Evolutionary conservation across 2,329 filamentous ascomycete species (phyloP).

Genomic region (Dendryphion nanum): DNA sequence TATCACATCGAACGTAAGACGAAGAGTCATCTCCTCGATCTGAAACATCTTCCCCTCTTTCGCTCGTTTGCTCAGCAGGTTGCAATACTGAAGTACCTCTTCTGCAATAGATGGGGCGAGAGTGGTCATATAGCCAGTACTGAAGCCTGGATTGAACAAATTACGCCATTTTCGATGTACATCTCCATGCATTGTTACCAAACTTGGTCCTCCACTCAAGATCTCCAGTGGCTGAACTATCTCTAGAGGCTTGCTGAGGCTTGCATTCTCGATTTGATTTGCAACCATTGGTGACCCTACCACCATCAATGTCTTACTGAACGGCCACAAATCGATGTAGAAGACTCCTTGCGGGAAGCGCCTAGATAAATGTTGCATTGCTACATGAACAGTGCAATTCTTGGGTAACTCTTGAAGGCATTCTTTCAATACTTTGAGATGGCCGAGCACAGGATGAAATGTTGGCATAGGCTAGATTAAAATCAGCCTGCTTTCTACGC

Average conservation of each 20-base stretch:
- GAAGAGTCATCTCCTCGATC: slow-evolving; percentile 3
- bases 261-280: neutral
- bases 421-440: neutral
- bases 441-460: neutral
- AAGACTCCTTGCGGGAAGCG: neutral
- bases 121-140: slow-evolving; percentile 5
- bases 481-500: too few relatives aligned
- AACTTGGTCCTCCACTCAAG: slow-evolving; percentile 10
- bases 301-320: neutral
- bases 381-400: neutral
- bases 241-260: slow-evolving; percentile 7
- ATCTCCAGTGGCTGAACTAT: slow-evolving; percentile 25
- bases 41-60: slow-evolving; percentile 1
- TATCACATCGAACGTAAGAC: slow-evolving; percentile 5
- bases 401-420: neutral
- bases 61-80: neutral
- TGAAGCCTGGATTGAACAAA: slow-evolving; percentile 16
- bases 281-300: neutral
- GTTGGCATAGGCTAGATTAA: neutral
- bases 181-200: slow-evolving; percentile 8
- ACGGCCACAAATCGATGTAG: neutral
- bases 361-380: neutral
- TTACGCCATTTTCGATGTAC: slow-evolving; percentile 13
- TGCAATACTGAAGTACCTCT: slow-evolving; percentile 5
- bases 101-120: neutral